phyloP scores from a whole-genome alignment of 139 green algal genomes.

The Chlorella sp. region DNA sequence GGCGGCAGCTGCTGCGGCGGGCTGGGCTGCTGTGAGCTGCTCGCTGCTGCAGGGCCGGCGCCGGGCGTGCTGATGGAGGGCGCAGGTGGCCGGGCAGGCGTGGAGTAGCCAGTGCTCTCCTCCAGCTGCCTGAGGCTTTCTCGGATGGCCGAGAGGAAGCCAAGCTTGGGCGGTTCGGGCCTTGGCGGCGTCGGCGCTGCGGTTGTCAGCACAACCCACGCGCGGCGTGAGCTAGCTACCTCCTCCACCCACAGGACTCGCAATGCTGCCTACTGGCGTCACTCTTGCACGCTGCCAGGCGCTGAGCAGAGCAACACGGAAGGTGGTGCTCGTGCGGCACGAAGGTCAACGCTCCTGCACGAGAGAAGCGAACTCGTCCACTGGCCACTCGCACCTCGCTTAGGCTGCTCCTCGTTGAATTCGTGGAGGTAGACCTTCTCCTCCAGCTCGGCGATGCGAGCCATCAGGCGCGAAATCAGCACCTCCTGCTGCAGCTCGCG shows the following conservation, averaged over 20 bases:
- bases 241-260: too few relatives aligned
- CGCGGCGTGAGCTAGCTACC: too few relatives aligned
- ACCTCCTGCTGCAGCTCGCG: slow-evolving; percentile 22
- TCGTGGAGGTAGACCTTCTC: slow-evolving; percentile 37
- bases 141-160: not conserved
- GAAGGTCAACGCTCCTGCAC: too few relatives aligned
- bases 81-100: not conserved
- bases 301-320: too few relatives aligned
- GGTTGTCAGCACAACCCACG: too few relatives aligned
- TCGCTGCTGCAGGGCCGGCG: not conserved
- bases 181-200: too few relatives aligned
- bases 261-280: too few relatives aligned
- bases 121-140: not conserved
- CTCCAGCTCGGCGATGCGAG: slow-evolving; percentile 46
- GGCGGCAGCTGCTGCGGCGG: not conserved
- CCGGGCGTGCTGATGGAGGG: not conserved
- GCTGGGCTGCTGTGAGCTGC: not conserved
- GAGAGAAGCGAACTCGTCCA: too few relatives aligned
- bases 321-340: too few relatives aligned
- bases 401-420: not conserved
- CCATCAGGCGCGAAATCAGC: slow-evolving; percentile 31
- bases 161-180: not conserved
- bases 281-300: too few relatives aligned
- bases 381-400: too few relatives aligned
- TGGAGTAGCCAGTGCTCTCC: slow-evolving; percentile 2